Evolutionary conservation across 306 rosid genomes (phyloP).

Genomic region (Parietaria judaica): DNA sequence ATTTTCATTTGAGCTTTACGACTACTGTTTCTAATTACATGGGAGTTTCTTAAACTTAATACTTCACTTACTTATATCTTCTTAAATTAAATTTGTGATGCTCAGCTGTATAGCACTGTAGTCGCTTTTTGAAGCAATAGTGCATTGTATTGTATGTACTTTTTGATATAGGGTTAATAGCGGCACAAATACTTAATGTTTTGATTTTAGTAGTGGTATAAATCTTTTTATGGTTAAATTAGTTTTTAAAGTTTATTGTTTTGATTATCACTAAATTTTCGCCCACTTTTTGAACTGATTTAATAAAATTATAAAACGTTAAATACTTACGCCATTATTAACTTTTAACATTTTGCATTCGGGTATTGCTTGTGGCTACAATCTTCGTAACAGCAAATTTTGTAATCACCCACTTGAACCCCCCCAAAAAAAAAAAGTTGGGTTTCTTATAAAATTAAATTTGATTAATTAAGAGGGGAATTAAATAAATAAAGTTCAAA

Average conservation of each 20-base stretch:
- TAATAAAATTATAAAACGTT: too few relatives aligned
- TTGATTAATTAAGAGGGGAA: conserved; percentile 12
- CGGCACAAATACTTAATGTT: too few relatives aligned
- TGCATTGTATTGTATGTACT: neutral
- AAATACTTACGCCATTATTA: too few relatives aligned
- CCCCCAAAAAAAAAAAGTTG: conserved; percentile 2
- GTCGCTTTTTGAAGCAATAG: neutral
- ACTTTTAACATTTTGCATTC: conserved; percentile 2
- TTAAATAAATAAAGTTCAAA: conserved; percentile 15
- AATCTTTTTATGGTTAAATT: too few relatives aligned
- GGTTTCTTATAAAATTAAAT: conserved; percentile 22
- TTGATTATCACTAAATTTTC: too few relatives aligned
- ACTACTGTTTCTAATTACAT: conserved; percentile 1
- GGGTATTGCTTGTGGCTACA: conserved; percentile 13
- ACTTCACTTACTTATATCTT: neutral
- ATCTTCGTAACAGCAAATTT: conserved; percentile 22
- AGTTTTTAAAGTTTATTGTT: too few relatives aligned
- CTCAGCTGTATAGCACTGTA: neutral
- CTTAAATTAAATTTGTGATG: neutral
- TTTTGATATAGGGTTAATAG: too few relatives aligned
- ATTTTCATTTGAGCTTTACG: neutral
- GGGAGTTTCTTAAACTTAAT: neutral
- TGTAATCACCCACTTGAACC: conserved; percentile 17
- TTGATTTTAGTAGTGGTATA: too few relatives aligned
- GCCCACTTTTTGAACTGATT: too few relatives aligned